phyloP scores from a whole-genome alignment of 2,329 filamentous ascomycete species.

The Pseudofabraea citricarpa region DNA sequence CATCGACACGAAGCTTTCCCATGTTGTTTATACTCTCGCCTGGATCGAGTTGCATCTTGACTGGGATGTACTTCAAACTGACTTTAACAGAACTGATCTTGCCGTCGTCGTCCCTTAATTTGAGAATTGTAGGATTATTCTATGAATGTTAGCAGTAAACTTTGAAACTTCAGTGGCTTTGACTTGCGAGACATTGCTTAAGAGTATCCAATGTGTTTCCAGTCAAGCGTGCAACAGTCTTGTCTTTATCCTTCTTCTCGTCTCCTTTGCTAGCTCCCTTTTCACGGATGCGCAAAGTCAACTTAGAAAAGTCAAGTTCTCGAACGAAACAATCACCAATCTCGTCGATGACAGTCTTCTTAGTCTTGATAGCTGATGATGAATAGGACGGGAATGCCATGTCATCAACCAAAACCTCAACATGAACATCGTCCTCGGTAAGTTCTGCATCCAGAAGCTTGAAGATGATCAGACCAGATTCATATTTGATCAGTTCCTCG shows the following conservation, averaged over 20 bases:
- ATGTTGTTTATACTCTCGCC: slow-evolving; percentile 99
- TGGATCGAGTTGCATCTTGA: slow-evolving; percentile 90
- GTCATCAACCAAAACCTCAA: slow-evolving; percentile 92
- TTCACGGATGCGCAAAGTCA: slow-evolving; percentile 82
- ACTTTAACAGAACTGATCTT: slow-evolving; percentile 76
- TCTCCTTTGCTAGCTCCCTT: slow-evolving; percentile 71
- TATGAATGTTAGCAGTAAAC: slow-evolving; percentile 30
- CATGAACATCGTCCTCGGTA: slow-evolving; percentile 65
- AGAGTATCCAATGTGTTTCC: slow-evolving; percentile 84
- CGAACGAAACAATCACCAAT: slow-evolving; percentile 94
- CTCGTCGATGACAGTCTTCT: slow-evolving; percentile 74
- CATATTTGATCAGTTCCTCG: slow-evolving; percentile 78
- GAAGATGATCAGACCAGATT: slow-evolving; percentile 91
- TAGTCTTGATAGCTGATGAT: slow-evolving; percentile 69
- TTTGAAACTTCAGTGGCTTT: background rate
- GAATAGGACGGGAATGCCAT: slow-evolving; percentile 87
- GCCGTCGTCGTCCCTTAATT: slow-evolving; percentile 74
- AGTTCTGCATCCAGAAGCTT: slow-evolving; percentile 88
- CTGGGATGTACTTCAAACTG: slow-evolving; percentile 89
- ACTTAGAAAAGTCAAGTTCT: slow-evolving; percentile 91
- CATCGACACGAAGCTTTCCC: slow-evolving; percentile 88
- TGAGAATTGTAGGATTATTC: slow-evolving; percentile 85
- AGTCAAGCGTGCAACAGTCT: slow-evolving; percentile 74
- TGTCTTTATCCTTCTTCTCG: slow-evolving; percentile 62
- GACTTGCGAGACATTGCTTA: slow-evolving; percentile 75